Percentiles rank a stretch among this genome's conserved stretches.
phyloP scores from a whole-genome alignment of 2,329 filamentous ascomycete species.

The Phoma sp. region DNA sequence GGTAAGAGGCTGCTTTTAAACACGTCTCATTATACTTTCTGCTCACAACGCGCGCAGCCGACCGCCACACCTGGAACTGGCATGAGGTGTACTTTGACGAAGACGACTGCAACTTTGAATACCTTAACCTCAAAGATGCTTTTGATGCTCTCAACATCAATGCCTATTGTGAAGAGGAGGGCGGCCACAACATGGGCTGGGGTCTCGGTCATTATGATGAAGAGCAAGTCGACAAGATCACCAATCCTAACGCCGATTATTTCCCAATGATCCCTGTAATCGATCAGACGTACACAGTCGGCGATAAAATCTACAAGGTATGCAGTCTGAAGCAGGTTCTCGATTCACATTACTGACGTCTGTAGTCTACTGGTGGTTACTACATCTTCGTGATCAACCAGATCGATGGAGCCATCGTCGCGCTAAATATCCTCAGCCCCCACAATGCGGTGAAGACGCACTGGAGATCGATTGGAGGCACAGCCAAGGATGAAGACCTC shows the following conservation, averaged over 20 bases:
- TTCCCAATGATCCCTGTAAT: neutral
- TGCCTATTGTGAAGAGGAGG: neutral
- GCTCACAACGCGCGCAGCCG: neutral
- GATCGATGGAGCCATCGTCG: constrained; percentile 20
- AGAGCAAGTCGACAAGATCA: neutral
- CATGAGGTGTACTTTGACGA: constrained; percentile 8
- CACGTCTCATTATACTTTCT: neutral
- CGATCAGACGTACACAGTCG: constrained; percentile 1
- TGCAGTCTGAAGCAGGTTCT: neutral
- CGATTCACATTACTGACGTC: neutral
- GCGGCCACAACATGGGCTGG: constrained; percentile 14
- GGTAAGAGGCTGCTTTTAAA: neutral
- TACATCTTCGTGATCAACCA: constrained; percentile 26
- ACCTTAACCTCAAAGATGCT: constrained; percentile 3
- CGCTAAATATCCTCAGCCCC: constrained; percentile 17
- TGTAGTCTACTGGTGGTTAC: constrained; percentile 22
- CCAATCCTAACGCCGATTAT: neutral
- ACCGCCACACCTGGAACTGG: constrained; percentile 21
- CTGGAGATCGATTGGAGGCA: constrained; percentile 12
- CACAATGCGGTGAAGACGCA: constrained; percentile 3
- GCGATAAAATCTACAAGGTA: constrained; percentile 1
- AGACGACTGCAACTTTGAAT: constrained; percentile 7
- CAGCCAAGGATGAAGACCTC: constrained; percentile 21
- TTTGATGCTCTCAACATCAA: constrained; percentile 11
- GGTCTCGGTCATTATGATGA: constrained; percentile 14